Conservation (phyloP, 495 filamentous ascomycete species). For the Pseudoneurospora amorphoporcata region DNA sequence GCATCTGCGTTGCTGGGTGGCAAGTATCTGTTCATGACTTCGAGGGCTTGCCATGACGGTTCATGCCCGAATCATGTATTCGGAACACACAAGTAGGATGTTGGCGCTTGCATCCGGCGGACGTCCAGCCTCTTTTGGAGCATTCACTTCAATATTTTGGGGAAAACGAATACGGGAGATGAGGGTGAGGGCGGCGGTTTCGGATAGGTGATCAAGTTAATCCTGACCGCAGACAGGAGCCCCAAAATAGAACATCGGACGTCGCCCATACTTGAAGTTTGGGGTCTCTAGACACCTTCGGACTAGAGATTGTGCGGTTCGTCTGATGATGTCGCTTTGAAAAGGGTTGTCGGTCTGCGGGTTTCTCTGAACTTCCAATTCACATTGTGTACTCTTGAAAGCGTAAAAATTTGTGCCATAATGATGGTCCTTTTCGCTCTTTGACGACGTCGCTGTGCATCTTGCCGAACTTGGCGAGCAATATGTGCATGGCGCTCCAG, state of each 20-base stretch:
- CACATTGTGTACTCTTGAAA: not conserved
- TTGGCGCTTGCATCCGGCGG: not conserved
- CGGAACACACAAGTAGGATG: not conserved
- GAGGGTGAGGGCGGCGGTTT: not conserved
- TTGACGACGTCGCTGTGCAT: not conserved
- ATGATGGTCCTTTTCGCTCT: not conserved
- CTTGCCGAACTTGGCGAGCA: not conserved
- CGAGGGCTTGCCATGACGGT: not conserved
- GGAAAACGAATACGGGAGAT: not conserved
- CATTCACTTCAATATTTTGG: not conserved
- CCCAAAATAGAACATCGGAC: not conserved
- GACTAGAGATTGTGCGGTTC: not conserved
- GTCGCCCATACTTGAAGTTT: not conserved
- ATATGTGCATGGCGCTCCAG: not conserved
- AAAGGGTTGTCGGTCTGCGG: not conserved
- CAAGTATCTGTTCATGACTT: not conserved
- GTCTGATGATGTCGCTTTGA: not conserved
- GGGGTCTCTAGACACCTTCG: not conserved
- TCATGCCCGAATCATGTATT: not conserved
- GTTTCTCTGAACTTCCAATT: not conserved
- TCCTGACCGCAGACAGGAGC: not conserved
- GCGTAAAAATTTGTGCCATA: not conserved
- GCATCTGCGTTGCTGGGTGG: not conserved
- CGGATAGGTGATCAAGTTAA: not conserved
- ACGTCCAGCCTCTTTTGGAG: not conserved